Conservation (phyloP, 106 monocot species). For the Acorus gramineus region DNA sequence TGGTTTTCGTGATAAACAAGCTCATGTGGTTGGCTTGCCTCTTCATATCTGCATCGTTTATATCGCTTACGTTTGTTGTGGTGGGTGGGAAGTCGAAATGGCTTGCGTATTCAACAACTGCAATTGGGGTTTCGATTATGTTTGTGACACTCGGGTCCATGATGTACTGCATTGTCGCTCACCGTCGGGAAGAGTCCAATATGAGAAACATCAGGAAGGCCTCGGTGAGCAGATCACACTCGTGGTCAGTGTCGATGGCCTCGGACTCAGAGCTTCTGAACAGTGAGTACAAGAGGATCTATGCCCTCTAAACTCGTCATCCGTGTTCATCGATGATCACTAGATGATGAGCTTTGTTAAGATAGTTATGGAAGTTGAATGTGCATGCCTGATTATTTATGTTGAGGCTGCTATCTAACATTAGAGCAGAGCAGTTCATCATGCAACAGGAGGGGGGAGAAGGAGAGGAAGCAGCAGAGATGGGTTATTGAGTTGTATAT, state of each 20-base stretch:
- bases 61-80: slow-evolving; percentile 40
- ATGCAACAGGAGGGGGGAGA: too few relatives aligned
- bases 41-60: slow-evolving; percentile 60
- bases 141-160: slow-evolving; percentile 54
- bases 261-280: slow-evolving; percentile 60
- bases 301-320: slow-evolving; percentile 38
- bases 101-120: slow-evolving; percentile 54
- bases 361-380: too few relatives aligned
- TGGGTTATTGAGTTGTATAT: too few relatives aligned
- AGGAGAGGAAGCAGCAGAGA: too few relatives aligned
- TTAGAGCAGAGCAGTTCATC: too few relatives aligned
- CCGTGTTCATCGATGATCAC: neutral
- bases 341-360: too few relatives aligned
- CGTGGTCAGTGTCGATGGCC: slow-evolving; percentile 25
- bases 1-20: slow-evolving; percentile 88
- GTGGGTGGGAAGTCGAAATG: slow-evolving; percentile 44
- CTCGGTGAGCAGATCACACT: slow-evolving; percentile 39
- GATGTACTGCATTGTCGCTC: slow-evolving; percentile 58
- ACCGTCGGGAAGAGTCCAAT: slow-evolving; percentile 52
- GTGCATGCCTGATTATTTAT: too few relatives aligned
- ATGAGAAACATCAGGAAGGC: slow-evolving; percentile 38
- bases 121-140: slow-evolving; percentile 56
- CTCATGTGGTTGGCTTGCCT: slow-evolving; percentile 86
- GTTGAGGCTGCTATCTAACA: too few relatives aligned
- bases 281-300: slow-evolving; percentile 65